Base-by-base conservation (phyloP, 176 grass and related monocot genomes). In the Phoenix roebelenii region DNA sequence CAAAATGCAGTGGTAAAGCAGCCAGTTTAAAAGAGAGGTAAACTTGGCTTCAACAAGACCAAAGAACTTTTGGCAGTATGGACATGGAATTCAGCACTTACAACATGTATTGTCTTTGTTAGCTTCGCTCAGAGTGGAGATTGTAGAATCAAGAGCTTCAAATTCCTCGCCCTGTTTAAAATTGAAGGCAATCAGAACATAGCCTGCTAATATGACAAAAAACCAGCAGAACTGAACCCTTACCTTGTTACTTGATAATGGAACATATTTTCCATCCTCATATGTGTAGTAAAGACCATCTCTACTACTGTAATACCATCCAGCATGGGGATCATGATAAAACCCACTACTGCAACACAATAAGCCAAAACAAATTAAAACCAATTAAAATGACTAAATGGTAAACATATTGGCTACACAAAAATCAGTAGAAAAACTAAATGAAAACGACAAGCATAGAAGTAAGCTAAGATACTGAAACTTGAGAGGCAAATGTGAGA, bases 281-380 rank as follows among this genome's bases (percentile, higher is more conserved):
- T 72, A 96, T 55, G 58, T 67, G 58, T 91, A 91, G 51, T 97
- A 91, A 15, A 67, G 64, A 16, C 84, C 73, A 72, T 97, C 84
- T 76, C 60, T 79, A 63, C 74, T 80, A 73, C 66, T 83, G 70
- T 85, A 97, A 63, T 88, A 91, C 87, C 92, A 91, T 62, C 87
- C 93, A 74, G 84, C 78, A 6, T 58, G 24, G 22, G 87, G 78
- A 52, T 97, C 87, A 63, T 97, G 81, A 56, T 91, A 97, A 82
- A 97, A 97, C 55, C 84, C 81, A 64, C 81, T 91, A 73, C 84
- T 88, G 92, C 60, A 18, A 7, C n/a, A 17, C n/a, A 50, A 52
- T 49, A 63, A 70, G 50, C 15, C 22, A 20, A 49, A 49, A 16
- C 16, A 25, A 53, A 49, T 9, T 44, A 44, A 14, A 9, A 44